A percentile compares a stretch with the other conserved stretches of the same genome.
These are phyloP conservation scores for Russula dissimulans DNA, from an alignment of 768 basidiomycete genomes.

Conservation along the genomic window DNA sequence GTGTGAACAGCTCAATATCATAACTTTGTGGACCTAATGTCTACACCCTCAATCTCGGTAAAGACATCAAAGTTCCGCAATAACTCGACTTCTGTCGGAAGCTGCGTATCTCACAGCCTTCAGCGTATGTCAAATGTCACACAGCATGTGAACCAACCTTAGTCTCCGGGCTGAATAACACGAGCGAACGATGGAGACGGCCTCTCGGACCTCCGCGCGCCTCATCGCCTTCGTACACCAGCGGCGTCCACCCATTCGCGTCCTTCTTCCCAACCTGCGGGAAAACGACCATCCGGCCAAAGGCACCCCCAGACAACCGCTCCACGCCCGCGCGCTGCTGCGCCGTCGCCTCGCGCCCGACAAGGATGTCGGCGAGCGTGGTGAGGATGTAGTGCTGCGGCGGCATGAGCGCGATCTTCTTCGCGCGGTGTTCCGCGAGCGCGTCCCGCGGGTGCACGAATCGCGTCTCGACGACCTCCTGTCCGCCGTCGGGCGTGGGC, in stretches of 20 bases:
- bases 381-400: constrained; percentile 65
- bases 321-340: constrained; percentile 40
- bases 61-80: constrained; percentile 62
- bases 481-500: constrained; percentile 60
- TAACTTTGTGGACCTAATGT: not conserved
- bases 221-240: constrained; percentile 68
- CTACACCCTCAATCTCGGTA: constrained; percentile 31
- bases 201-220: constrained; percentile 51
- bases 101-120: constrained; percentile 26
- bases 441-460: constrained; percentile 50
- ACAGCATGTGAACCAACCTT: constrained; percentile 35
- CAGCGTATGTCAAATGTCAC: not conserved
- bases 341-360: constrained; percentile 32
- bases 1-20: constrained; percentile 2
- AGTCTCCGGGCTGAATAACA: constrained; percentile 35
- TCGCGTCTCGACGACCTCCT: constrained; percentile 60
- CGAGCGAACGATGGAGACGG: constrained; percentile 47
- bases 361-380: constrained; percentile 48
- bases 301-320: constrained; percentile 41
- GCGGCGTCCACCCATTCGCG: constrained; percentile 35
- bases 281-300: constrained; percentile 54
- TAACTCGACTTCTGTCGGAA: constrained; percentile 41
- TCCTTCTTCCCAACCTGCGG: constrained; percentile 36
- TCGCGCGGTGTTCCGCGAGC: constrained; percentile 41
- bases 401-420: constrained; percentile 55